Conservation (phyloP, 768 basidiomycete genomes). For the Tephrocybe sp. region DNA sequence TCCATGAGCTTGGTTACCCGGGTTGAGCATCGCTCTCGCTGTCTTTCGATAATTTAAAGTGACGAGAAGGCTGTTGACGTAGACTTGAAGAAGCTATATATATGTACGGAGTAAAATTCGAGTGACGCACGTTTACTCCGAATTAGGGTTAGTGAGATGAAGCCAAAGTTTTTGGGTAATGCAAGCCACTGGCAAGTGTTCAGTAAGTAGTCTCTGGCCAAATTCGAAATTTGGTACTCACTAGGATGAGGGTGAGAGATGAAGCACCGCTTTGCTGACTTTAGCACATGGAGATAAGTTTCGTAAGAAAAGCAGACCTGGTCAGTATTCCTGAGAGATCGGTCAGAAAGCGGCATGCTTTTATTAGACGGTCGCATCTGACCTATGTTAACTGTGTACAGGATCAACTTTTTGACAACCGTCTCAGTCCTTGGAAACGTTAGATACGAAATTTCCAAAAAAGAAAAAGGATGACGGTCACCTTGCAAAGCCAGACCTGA, state of each 20-base stretch:
- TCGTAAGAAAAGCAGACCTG: conserved; percentile 1
- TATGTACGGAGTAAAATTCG: neutral
- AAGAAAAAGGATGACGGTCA: neutral
- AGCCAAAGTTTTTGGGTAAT: conserved; percentile 12
- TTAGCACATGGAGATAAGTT: neutral
- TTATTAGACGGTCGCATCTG: neutral
- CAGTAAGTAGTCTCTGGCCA: neutral
- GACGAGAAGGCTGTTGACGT: conserved; percentile 12
- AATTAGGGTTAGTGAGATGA: conserved; percentile 12
- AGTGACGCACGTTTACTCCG: conserved; percentile 9
- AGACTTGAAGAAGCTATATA: neutral
- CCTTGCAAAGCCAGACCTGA: conserved; percentile 13
- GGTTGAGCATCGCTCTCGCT: conserved; percentile 2
- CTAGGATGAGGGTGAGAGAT: conserved; percentile 10
- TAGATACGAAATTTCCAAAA: neutral
- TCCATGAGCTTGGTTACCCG: neutral
- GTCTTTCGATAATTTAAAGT: conserved; percentile 13
- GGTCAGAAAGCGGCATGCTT: neutral
- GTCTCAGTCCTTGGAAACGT: conserved; percentile 4
- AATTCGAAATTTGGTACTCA: neutral
- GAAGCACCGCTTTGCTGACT: conserved; percentile 5
- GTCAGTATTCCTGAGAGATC: conserved; percentile 4
- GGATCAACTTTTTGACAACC: conserved; percentile 10
- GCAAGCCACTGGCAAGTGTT: conserved; percentile 4
- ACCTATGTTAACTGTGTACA: conserved; percentile 14